These are phyloP conservation scores for Capillidium heterosporum DNA, from an alignment of 371 early-diverging fungal species.

Conservation along the genomic window DNA sequence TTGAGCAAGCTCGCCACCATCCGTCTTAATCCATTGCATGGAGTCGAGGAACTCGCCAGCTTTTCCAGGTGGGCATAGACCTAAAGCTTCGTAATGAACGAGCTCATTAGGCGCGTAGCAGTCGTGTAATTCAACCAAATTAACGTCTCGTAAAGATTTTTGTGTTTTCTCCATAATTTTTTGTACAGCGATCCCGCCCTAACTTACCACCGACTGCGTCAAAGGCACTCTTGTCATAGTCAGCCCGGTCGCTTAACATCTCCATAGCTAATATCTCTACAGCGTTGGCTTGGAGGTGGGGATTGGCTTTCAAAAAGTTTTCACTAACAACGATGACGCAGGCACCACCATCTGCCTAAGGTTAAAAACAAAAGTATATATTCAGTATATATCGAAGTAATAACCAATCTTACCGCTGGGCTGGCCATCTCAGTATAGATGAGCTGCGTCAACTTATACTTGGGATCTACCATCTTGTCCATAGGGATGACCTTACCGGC, in stretches of 20 bases:
- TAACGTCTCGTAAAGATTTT: conserved; percentile 36
- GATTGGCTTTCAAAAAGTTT: conserved; percentile 38
- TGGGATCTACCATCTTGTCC: background rate
- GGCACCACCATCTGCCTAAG: conserved; percentile 40
- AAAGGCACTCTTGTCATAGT: conserved; percentile 30
- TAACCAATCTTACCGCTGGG: background rate
- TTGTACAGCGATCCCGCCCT: conserved; percentile 42
- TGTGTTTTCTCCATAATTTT: conserved; percentile 32
- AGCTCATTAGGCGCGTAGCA: conserved; percentile 70
- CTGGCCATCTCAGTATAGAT: background rate
- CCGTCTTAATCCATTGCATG: conserved; percentile 28
- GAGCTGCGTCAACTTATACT: background rate
- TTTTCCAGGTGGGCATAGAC: conserved; percentile 40
- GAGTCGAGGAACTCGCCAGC: conserved; percentile 22
- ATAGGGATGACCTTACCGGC: background rate
- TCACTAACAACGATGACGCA: conserved; percentile 48
- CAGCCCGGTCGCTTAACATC: conserved; percentile 56
- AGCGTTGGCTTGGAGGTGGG: conserved; percentile 37
- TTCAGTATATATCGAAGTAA: background rate
- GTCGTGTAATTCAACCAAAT: conserved; percentile 62
- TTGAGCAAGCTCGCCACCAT: conserved; percentile 14
- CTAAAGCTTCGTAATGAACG: conserved; percentile 58
- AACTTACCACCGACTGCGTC: conserved; percentile 55
- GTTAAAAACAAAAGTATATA: background rate
- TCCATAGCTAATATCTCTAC: conserved; percentile 46